Evolutionary conservation across 805 yeast genomes (phyloP), one percentile per base, ranked within the genome.

Genomic region (Metschnikowia continentalis): DNA sequence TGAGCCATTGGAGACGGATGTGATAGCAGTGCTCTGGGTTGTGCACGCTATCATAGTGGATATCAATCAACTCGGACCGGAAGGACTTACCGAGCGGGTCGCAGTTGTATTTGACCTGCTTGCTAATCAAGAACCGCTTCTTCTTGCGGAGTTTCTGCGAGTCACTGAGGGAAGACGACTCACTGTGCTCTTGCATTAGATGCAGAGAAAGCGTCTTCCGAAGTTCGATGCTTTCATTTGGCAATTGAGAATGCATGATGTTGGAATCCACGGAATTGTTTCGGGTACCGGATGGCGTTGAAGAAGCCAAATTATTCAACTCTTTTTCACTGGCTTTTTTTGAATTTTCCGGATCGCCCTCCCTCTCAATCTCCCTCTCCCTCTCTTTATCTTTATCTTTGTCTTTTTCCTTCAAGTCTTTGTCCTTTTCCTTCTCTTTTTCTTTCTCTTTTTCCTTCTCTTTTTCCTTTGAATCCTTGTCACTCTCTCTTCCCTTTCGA

Each of bases 1-100:
- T 89, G 32, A 92, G 70, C 99, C 99, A 94, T 64, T 94, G 97
- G 13, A 92, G 66, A 43, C 96, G 75, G 32, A 94, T 78, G 62
- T 92, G 98, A 71, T 84, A 94, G 63, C 97, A 91, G 61, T 91
- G 96, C 57, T 88, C 92, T 0, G 97, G 97, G 62, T 91, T 92
- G 65, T 90, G 97, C 3, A 91, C 91, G 41, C 84, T 78, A 64
- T 94, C 99, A 61, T 89, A 88, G 67, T 92, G 97, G 1, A 94
- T 90, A 5, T 83, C 82, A 42, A 90, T 74, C 2, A 83, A 67
- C 58, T 94, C 99, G 0, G 86, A 86, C 50, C 90, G 80, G 65
- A 82, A 83, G 0, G 97, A 89, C 53, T 82, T 77, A 2, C 75
- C 72, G 30, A 76, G 70, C 0, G 92, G 88, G 63, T 94, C 99